Conservation (phyloP, 305 asterid genomes). For the Fraxinus ornus region DNA sequence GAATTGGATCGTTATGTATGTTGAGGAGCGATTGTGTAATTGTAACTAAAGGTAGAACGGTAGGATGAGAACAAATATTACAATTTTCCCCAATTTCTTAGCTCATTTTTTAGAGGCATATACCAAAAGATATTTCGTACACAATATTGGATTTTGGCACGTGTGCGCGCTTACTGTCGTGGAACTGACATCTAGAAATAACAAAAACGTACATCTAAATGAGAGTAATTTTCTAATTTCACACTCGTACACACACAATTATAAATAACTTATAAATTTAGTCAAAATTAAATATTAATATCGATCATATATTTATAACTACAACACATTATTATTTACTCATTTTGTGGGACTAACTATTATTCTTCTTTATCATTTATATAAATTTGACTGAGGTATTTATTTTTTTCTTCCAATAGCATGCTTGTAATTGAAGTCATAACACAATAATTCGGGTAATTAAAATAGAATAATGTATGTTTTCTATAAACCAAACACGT, state of each 20-base stretch:
- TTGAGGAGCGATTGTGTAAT: neutral
- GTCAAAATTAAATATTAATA: too few species aligned
- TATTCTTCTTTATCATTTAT: neutral
- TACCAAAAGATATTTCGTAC: neutral
- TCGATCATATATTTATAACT: too few species aligned
- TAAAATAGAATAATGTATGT: constrained; percentile 16
- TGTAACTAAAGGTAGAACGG: neutral
- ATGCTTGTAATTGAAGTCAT: constrained; percentile 28
- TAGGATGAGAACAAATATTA: too few species aligned
- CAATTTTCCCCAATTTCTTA: neutral
- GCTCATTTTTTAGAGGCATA: neutral
- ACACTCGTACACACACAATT: neutral
- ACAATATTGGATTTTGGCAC: neutral
- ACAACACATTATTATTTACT: too few species aligned
- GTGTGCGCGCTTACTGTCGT: neutral
- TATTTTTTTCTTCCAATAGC: constrained; percentile 1
- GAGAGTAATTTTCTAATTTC: neutral
- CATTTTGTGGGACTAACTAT: neutral
- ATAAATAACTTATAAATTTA: too few species aligned
- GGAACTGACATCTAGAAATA: neutral
- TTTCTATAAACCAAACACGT: constrained; percentile 43
- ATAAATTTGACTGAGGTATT: neutral
- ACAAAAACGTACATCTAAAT: neutral
- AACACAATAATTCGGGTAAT: constrained; percentile 14
- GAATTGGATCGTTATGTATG: neutral